A percentile compares a stretch with the other conserved stretches of the same genome.
Conservation (phyloP, 192 early-diverging fungal genomes). For the Entomortierella parvispora region DNA sequence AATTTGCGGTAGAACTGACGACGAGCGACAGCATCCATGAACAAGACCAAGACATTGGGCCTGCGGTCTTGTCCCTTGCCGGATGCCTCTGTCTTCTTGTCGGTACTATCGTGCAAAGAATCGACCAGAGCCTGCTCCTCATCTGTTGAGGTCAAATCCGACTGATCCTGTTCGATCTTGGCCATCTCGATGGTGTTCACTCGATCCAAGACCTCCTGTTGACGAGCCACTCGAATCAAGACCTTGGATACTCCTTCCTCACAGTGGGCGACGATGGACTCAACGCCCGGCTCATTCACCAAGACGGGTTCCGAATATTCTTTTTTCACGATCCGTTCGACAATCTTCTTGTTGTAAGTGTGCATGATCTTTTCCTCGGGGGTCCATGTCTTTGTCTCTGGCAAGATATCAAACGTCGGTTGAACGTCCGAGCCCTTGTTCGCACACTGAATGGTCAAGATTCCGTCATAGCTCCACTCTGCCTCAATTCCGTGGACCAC, state of each 20-base stretch:
- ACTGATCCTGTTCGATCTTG: slow-evolving; percentile 9
- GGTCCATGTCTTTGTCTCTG: slow-evolving; percentile 61
- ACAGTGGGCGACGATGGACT: slow-evolving; percentile 59
- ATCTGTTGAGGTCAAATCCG: neutral
- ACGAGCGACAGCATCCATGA: slow-evolving; percentile 63
- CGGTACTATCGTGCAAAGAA: neutral
- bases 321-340: slow-evolving; percentile 31
- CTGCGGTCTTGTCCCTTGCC: slow-evolving; percentile 5
- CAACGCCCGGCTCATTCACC: slow-evolving; percentile 40
- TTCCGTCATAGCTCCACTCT: slow-evolving; percentile 45
- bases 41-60: slow-evolving; percentile 63
- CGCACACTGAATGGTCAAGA: slow-evolving; percentile 48
- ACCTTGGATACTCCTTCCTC: slow-evolving; percentile 51
- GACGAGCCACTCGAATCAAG: slow-evolving; percentile 23
- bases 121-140: slow-evolving; percentile 13
- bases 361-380: slow-evolving; percentile 55
- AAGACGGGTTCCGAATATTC: slow-evolving; percentile 25
- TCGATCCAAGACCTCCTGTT: slow-evolving; percentile 23
- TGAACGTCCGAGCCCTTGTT: slow-evolving; percentile 18
- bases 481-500: slow-evolving; percentile 50
- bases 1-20: slow-evolving; percentile 65
- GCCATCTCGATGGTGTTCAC: slow-evolving; percentile 17
- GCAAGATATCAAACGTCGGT: slow-evolving; percentile 55
- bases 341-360: slow-evolving; percentile 55
- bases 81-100: neutral